Base-by-base conservation (phyloP, 805 yeast species). In the Sugiyamaella lignohabitans region DNA sequence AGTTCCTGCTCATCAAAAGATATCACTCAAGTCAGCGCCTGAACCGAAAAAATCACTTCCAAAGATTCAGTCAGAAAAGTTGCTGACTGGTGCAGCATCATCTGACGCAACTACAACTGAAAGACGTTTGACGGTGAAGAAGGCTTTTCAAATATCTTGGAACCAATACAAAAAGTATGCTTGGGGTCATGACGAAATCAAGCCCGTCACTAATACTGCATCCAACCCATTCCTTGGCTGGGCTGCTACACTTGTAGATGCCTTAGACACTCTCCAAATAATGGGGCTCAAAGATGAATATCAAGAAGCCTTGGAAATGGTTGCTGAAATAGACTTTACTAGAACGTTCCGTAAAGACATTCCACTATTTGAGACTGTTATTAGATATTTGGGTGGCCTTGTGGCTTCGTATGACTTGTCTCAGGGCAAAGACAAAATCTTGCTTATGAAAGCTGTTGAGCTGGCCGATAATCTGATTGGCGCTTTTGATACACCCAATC, bases 401-500 rank as follows among this genome's bases (percentile, higher is more conserved):
- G 45, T 78, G 6, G 63, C 78, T 1, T 79, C 76, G 0, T 77
- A 73, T 51, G 81, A 79, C 39, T 56, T 79, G 29, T 69, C 79
- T 0, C 66, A 65, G 1, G 52, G 47, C 5, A 51, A 53, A 22
- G 60, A 66, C 30, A 48, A 59, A 32, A 48, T 68, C 1, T 60
- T 70, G 14, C 56, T 74, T 5, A 53, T 52, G 1, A 67, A 70
- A 50, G 76, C 80, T 1, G 61, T 61, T 21, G 71, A 73, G 22
- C 56, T 78, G 14, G 82, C 73, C 1, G 73, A 74, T 42, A 64
- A 76, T 45, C 58, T 77, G 29, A 54, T 78, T 54, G 74, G 76
- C 19, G 72, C 81, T 0, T 79, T 76, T 54, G 83, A 79, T 52
- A 77, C 83, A 0, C 81, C 81, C 14, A 76, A 77, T 52, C 64